phyloP scores from a whole-genome alignment of 2,329 filamentous ascomycete species.

The Diaporthe nobilis region DNA sequence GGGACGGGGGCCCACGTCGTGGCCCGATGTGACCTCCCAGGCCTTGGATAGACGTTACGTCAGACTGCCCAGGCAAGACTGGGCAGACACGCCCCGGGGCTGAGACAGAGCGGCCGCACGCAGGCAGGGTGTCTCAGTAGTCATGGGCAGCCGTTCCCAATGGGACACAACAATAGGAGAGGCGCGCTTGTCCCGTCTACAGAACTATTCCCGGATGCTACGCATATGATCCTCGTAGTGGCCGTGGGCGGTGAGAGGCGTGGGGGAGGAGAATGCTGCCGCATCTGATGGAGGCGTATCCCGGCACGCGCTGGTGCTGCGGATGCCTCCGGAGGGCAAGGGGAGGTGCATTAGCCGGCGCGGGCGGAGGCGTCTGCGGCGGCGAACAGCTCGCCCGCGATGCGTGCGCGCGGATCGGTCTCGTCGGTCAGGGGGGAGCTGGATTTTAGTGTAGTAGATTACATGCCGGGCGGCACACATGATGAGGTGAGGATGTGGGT shows the following conservation, averaged over 20 bases:
- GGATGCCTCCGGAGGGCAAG: slow-evolving; percentile 2
- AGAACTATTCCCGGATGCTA: background rate
- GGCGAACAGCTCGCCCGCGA: background rate
- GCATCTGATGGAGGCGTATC: slow-evolving; percentile 6
- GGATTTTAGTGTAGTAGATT: background rate
- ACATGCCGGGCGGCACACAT: slow-evolving; percentile 15
- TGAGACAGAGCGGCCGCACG: slow-evolving; percentile 23
- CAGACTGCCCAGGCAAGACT: background rate
- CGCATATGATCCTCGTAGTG: background rate
- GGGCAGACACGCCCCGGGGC: background rate
- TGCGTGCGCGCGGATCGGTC: background rate
- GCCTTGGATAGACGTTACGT: slow-evolving; percentile 4
- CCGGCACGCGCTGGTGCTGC: background rate
- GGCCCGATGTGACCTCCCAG: slow-evolving; percentile 5
- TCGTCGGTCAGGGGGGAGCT: background rate
- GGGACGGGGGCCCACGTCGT: background rate
- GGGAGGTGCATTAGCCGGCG: slow-evolving; percentile 14
- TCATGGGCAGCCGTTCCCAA: background rate
- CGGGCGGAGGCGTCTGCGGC: slow-evolving; percentile 4
- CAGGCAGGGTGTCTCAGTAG: background rate
- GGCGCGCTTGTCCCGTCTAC: slow-evolving; percentile 22
- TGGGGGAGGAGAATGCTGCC: background rate
- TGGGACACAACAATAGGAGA: background rate
- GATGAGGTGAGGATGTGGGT: background rate
- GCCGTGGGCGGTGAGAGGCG: slow-evolving; percentile 10